A percentile compares a stretch with the other conserved stretches of the same genome.
phyloP scores from a whole-genome alignment of 805 yeast genomes.

The Candida berthetii region DNA sequence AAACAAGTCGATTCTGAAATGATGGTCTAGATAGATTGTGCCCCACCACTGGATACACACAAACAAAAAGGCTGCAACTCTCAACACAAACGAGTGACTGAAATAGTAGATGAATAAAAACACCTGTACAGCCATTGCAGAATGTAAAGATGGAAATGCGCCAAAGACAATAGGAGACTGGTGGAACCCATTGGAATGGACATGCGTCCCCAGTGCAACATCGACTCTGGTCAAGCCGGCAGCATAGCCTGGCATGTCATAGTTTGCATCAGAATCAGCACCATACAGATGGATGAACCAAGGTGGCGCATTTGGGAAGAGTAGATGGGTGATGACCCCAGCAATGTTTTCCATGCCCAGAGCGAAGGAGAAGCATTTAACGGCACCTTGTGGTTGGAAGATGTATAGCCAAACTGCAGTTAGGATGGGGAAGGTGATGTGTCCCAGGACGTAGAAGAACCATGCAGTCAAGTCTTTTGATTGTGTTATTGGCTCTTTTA shows the following conservation, averaged over 20 bases:
- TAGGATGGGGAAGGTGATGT: constrained; percentile 53
- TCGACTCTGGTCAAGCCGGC: constrained; percentile 69
- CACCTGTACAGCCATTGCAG: constrained; percentile 55
- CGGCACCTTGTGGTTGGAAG: constrained; percentile 60
- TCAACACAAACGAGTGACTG: constrained; percentile 22
- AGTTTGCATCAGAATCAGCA: constrained; percentile 41
- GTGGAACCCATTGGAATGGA: constrained; percentile 58
- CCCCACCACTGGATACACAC: constrained; percentile 68
- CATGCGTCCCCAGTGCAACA: constrained; percentile 52
- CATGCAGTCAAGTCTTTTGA: constrained; percentile 51
- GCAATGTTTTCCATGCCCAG: constrained; percentile 55
- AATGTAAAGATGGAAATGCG: constrained; percentile 55
- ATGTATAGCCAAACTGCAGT: constrained; percentile 59
- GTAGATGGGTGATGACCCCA: constrained; percentile 55
- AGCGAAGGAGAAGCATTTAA: constrained; percentile 45
- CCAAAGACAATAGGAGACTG: constrained; percentile 67
- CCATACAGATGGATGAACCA: constrained; percentile 66
- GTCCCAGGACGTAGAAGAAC: constrained; percentile 56
- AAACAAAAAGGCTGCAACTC: constrained; percentile 32
- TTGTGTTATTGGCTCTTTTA: constrained; percentile 35
- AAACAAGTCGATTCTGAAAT: constrained; percentile 58
- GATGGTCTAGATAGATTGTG: constrained; percentile 68
- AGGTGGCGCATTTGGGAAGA: constrained; percentile 70
- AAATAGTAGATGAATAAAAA: constrained; percentile 34
- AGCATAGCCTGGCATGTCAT: constrained; percentile 62